Evolutionary conservation across 345 rosid genomes (phyloP).

Genomic region (Lumnitzera racemosa): DNA sequence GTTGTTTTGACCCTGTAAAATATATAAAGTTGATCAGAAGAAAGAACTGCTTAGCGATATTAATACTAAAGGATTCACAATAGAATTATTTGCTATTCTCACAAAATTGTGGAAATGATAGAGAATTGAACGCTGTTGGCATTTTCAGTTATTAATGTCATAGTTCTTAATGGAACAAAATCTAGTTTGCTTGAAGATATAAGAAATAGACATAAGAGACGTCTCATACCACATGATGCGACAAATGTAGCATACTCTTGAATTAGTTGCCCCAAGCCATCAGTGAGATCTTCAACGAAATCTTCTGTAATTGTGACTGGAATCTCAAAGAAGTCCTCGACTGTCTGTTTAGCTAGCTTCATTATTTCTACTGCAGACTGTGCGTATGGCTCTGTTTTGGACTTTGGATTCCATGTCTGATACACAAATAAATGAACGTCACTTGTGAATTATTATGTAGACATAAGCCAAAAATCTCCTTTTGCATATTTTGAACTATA

Average conservation of each 20-base stretch:
- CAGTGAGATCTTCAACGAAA: constrained; percentile 52
- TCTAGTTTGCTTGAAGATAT: background rate
- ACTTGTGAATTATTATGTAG: background rate
- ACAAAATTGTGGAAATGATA: too few species aligned
- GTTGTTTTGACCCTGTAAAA: constrained; percentile 63
- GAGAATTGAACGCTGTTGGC: too few species aligned
- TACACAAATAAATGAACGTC: background rate
- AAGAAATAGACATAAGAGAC: background rate
- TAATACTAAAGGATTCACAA: too few species aligned
- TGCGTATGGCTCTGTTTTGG: constrained; percentile 78
- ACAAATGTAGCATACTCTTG: constrained; percentile 62
- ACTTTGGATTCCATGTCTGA: constrained; percentile 92
- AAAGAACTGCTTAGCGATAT: too few species aligned
- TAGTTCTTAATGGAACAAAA: background rate
- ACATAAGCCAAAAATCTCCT: constrained; percentile 53
- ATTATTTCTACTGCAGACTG: constrained; percentile 64
- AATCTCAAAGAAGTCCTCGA: constrained; percentile 68
- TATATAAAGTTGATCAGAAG: background rate
- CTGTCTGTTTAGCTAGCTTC: constrained; percentile 45
- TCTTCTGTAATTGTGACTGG: constrained; percentile 68
- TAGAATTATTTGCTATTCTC: too few species aligned
- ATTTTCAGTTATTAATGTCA: too few species aligned
- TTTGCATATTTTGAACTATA: constrained; percentile 20
- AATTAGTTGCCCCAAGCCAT: constrained; percentile 52
- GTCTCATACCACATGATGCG: constrained; percentile 61